Evolutionary conservation across 345 rosid species (phyloP).

Genomic region (Ceriops decandra): DNA sequence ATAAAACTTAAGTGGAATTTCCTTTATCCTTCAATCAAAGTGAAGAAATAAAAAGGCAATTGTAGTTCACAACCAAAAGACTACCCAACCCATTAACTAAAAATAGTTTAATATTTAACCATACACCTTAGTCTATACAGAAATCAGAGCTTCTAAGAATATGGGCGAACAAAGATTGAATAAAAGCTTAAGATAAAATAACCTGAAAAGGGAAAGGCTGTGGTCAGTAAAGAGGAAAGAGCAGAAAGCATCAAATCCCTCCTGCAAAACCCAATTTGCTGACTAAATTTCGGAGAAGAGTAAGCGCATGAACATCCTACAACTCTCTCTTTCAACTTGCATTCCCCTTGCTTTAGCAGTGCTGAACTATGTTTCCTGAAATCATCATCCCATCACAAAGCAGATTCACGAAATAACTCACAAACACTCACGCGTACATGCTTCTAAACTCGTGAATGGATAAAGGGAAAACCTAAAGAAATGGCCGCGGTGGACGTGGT

Average conservation of each 20-base stretch:
- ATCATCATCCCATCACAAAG: constrained; percentile 2
- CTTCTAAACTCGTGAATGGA: background rate
- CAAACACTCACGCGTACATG: background rate
- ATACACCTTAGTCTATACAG: background rate
- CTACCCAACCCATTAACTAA: too few species aligned
- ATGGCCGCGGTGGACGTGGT: constrained; percentile 12
- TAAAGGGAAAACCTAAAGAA: constrained; percentile 29
- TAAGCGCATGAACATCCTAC: constrained; percentile 32
- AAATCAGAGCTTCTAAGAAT: background rate
- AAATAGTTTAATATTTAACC: too few species aligned
- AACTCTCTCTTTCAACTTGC: constrained; percentile 29
- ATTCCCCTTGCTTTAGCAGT: constrained; percentile 37
- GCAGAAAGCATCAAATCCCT: constrained; percentile 64
- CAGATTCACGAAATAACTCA: background rate
- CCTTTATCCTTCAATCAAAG: background rate
- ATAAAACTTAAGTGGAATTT: background rate
- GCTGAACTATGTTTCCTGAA: constrained; percentile 35
- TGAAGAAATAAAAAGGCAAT: too few species aligned
- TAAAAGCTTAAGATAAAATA: background rate
- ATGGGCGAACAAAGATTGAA: background rate
- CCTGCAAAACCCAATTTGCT: constrained; percentile 40
- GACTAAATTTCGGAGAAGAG: constrained; percentile 27
- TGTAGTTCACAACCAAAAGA: too few species aligned
- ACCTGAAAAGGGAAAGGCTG: constrained; percentile 51
- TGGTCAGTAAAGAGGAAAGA: constrained; percentile 56